Base-by-base conservation (phyloP, 2,329 filamentous ascomycete species). In the Aureobasidium namibiae region DNA sequence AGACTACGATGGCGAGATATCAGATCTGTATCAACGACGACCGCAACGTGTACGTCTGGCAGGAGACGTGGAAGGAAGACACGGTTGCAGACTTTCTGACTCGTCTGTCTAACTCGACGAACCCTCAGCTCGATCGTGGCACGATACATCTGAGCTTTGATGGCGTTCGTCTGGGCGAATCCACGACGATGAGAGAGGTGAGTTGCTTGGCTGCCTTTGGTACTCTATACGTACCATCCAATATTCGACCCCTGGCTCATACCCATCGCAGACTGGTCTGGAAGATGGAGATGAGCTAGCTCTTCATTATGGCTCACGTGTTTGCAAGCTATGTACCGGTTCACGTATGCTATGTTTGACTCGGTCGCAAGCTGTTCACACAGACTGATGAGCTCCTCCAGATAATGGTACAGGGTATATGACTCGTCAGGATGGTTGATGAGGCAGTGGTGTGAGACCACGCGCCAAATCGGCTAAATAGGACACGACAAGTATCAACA, bases 381-480 rank as follows among this genome's bases (percentile, higher is more conserved):
- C 6, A 34, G 41, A 45, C 53, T 36, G n/a, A 18, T 3, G 6
- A 13, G 18, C 18, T 9, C 11, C 13, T 31, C 1, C 24, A 58
- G 54, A 58, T 34, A 49, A 58, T 18, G 54, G 54, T 18, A 57
- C 54, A n/a, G 54, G 54, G 3, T 58, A 58, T 33, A 58, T 58
- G 34, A 49, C 54, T 39, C 54, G 54, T 24, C 54, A 56, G 16
- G 36, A 41, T 16, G 44, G 54, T 58, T 48, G 54, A 58, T 29
- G 16, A 8, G 13, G 13, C 11, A 16, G n/a, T n/a, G n/a, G n/a
- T n/a, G n/a, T 31, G 29, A 31, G 29, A 31, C 10, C 29, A 6
- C 29, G 29, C 5, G 29, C 29, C 29, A 10, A 10, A 31, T 6
- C 5, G 29, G 10, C 10, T 6, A 31, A 31, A 31, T 10, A 31